A percentile compares a stretch with the other conserved stretches of the same genome.
phyloP scores from a whole-genome alignment of 2,329 filamentous ascomycete genomes.

The Trichoderma koningii region DNA sequence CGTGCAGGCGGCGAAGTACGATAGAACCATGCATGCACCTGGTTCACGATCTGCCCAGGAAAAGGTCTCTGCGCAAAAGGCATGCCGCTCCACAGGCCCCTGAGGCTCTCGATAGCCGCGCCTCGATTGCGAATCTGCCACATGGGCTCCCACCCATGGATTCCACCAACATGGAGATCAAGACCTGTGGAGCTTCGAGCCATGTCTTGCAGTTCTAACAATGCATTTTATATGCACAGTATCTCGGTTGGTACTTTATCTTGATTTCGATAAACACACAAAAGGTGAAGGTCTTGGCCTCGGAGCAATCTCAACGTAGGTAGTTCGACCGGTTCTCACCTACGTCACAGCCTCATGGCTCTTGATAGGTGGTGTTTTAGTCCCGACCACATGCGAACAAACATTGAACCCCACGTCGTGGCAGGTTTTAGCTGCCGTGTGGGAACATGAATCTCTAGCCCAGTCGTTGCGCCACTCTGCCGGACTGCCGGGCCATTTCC shows the following conservation, averaged over 20 bases:
- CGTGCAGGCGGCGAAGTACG: neutral
- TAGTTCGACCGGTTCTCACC: neutral
- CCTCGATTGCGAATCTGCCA: neutral
- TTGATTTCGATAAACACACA: neutral
- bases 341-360: neutral
- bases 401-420: slow-evolving; percentile 14
- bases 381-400: neutral
- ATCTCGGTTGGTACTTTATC: no score
- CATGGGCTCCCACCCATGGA: slow-evolving; percentile 2
- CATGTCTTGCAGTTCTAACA: neutral
- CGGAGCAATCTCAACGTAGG: no score
- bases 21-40: neutral
- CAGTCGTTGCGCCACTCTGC: slow-evolving; percentile 21
- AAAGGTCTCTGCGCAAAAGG: neutral
- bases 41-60: neutral
- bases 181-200: neutral
- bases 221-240: neutral
- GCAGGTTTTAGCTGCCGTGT: slow-evolving; percentile 21
- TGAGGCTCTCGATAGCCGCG: neutral
- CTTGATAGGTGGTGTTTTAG: neutral
- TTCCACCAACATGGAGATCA: neutral
- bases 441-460: neutral
- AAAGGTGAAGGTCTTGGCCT: no score
- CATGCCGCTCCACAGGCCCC: neutral
- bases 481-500: neutral